Evolutionary conservation across 495 filamentous ascomycete genomes (phyloP), one percentile per base, ranked within the genome.

Genomic region (Podospora pseudocomata): DNA sequence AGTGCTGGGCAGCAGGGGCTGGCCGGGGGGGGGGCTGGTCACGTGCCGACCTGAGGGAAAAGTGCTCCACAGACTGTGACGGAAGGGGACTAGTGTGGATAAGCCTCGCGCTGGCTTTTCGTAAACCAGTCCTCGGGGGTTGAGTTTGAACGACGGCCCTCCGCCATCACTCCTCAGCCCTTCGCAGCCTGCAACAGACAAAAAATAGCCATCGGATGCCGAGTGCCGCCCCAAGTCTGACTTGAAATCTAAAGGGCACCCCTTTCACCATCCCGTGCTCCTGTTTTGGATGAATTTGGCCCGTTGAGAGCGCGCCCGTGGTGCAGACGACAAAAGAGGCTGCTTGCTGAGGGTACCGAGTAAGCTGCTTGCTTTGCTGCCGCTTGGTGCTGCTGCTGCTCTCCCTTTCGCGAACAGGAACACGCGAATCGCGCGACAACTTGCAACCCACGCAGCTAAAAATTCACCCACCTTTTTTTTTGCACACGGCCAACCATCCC

Each of bases 371-470:
- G 59, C 26, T 54, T 65, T 64, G 64, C 60, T 58, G 65, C 32
- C 64, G 16, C 15, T 62, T 62, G 59, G n/a, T 34, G 65, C 68
- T 64, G 64, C 60, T 32, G 30, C 7, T 20, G 59, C 67, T 65
- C 65, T 72, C 71, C 73, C 74, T 70, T 75, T 74, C 74, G 72
- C 72, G 68, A 69, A 75, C 74, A 32, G 28, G 65, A 68, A 73
- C 71, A 49, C 39, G 76, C 79, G 78, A 78, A 79, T 75, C 76
- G 79, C 79, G 77, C 76, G 76, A 78, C 77, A 76, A 72, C 4
- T 32, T 32, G 30, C 30, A 32, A 65, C 65, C 75, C 73, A 74
- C 67, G 68, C 72, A 70, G 59, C 73, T 72, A 72, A 63, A 64
- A 66, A 39, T 67, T 34, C 39, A 57, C 28, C 65, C 30, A 27